Conservation (phyloP, 2,329 filamentous ascomycete species). For the Pseudogymnoascus sp. region DNA sequence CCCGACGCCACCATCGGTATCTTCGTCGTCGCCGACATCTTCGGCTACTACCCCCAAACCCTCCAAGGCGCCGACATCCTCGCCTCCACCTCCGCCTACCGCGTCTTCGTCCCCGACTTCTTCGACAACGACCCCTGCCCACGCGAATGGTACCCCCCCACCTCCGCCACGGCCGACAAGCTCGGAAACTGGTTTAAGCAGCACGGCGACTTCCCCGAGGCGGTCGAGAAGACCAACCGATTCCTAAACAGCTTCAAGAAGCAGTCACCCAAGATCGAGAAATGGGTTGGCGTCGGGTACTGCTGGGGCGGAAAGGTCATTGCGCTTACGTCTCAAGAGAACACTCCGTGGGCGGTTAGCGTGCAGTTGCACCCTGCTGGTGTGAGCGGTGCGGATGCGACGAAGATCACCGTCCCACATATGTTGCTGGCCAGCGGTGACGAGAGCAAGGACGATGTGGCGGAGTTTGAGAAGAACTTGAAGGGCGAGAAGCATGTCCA, state of each 20-base stretch:
- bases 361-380: constrained; percentile 24
- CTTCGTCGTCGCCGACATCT: constrained; percentile 54
- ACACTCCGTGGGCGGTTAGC: constrained; percentile 19
- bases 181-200: constrained; percentile 49
- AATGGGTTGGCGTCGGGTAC: constrained; percentile 28
- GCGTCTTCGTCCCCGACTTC: constrained; percentile 86
- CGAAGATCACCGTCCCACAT: constrained; percentile 38
- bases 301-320: constrained; percentile 30
- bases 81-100: constrained; percentile 52
- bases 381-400: constrained; percentile 31
- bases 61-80: constrained; percentile 63
- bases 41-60: constrained; percentile 63
- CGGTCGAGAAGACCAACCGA: constrained; percentile 43
- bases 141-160: constrained; percentile 54
- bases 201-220: constrained; percentile 24
- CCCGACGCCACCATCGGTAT: constrained; percentile 47
- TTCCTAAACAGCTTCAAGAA: constrained; percentile 45
- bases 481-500: constrained; percentile 38
- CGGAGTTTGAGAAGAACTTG: constrained; percentile 37
- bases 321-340: constrained; percentile 16
- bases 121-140: constrained; percentile 56
- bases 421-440: constrained; percentile 43
- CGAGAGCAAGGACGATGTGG: constrained; percentile 37
- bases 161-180: constrained; percentile 52
- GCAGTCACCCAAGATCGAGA: constrained; percentile 46